These are phyloP conservation scores for Tuber borchii DNA, from an alignment of 495 filamentous ascomycete genomes.

Conservation along the genomic window DNA sequence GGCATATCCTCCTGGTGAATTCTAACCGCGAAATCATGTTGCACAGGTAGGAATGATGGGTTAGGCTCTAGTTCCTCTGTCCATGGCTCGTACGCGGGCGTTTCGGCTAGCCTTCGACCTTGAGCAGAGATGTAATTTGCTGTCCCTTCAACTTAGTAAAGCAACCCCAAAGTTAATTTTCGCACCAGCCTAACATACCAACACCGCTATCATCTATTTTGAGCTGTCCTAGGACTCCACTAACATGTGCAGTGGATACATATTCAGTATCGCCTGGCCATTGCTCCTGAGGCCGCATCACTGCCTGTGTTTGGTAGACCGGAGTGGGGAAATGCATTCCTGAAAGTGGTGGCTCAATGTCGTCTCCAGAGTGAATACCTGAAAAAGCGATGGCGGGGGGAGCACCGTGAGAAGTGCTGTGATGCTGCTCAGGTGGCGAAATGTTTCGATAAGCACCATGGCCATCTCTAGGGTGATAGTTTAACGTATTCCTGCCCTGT, in stretches of 20 bases:
- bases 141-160: slow-evolving; percentile 5
- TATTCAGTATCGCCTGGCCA: slow-evolving; percentile 49
- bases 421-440: slow-evolving; percentile 33
- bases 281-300: slow-evolving; percentile 43
- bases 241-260: slow-evolving; percentile 64
- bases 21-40: slow-evolving; percentile 50
- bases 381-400: slow-evolving; percentile 23
- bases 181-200: slow-evolving; percentile 53
- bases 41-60: slow-evolving; percentile 36
- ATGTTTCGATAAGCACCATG: slow-evolving; percentile 26
- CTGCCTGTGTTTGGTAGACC: slow-evolving; percentile 36
- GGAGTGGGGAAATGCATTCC: slow-evolving; percentile 35
- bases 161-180: not conserved
- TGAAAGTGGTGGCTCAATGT: slow-evolving; percentile 32
- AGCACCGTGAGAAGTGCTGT: slow-evolving; percentile 24
- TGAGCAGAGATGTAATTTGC: slow-evolving; percentile 42
- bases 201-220: slow-evolving; percentile 83
- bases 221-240: slow-evolving; percentile 74
- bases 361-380: slow-evolving; percentile 27
- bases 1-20: slow-evolving; percentile 96
- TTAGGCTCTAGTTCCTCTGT: slow-evolving; percentile 31
- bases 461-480: slow-evolving; percentile 33
- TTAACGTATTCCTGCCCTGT: slow-evolving; percentile 25
- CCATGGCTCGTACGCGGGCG: slow-evolving; percentile 43
- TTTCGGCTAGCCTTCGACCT: slow-evolving; percentile 40